Conservation (phyloP, 345 rosid genomes). For the Passiflora organensis region DNA sequence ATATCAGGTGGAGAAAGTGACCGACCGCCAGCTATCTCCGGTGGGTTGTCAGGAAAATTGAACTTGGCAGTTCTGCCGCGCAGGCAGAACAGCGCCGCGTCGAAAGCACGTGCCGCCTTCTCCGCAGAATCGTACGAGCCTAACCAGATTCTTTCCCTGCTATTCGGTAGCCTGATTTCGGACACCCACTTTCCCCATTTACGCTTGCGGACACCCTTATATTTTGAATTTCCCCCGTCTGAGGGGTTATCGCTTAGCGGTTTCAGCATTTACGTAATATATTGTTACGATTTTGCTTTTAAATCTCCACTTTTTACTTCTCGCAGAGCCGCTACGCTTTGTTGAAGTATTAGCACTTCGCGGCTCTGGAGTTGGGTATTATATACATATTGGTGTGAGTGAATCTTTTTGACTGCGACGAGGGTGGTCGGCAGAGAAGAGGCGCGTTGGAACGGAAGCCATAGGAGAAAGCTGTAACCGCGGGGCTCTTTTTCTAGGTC, state of each 20-base stretch:
- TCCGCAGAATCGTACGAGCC: conserved; percentile 65
- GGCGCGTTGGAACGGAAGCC: conserved; percentile 6
- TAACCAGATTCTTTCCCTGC: conserved; percentile 57
- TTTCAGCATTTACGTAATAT: conserved; percentile 28
- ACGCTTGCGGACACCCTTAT: conserved; percentile 54
- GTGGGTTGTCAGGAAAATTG: conserved; percentile 71
- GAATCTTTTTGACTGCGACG: not conserved
- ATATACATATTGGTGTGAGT: too few species aligned
- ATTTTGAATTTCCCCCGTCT: conserved; percentile 21
- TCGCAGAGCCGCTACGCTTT: too few species aligned
- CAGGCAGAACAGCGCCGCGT: conserved; percentile 75
- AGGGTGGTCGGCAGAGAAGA: conserved; percentile 1
- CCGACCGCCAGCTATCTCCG: conserved; percentile 44
- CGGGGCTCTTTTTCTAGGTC: too few species aligned
- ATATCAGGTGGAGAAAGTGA: conserved; percentile 48
- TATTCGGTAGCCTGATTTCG: conserved; percentile 55
- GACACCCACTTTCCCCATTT: conserved; percentile 72
- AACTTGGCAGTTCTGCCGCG: conserved; percentile 56
- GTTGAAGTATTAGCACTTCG: too few species aligned
- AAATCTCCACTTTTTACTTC: too few species aligned
- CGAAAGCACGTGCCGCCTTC: conserved; percentile 83
- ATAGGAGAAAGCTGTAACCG: too few species aligned
- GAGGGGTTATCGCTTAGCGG: conserved; percentile 10
- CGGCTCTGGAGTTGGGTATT: conserved; percentile 1
- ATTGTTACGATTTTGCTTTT: too few species aligned